Conservation (phyloP, 768 basidiomycete genomes). For the Mycena rebaudengoi region DNA sequence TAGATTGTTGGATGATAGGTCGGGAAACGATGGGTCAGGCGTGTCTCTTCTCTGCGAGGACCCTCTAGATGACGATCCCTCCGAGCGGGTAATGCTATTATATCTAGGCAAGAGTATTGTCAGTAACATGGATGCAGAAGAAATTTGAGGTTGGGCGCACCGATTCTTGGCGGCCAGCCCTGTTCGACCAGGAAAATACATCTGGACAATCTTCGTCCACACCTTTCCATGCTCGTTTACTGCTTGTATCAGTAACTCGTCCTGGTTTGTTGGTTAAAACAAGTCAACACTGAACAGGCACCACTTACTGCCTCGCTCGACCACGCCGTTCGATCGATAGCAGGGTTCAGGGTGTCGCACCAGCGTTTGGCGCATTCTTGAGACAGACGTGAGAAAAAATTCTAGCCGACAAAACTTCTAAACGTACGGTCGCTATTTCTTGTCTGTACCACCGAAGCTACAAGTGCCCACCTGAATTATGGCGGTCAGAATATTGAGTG, state of each 20-base stretch:
- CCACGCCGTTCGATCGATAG: conserved; percentile 69
- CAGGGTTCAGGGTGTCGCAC: conserved; percentile 68
- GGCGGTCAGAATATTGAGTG: conserved; percentile 9
- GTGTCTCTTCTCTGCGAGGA: neutral
- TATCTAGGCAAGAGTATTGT: conserved; percentile 46
- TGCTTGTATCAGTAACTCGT: conserved; percentile 61
- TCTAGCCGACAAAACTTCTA: neutral
- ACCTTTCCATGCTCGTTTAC: conserved; percentile 65
- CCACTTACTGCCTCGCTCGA: conserved; percentile 57
- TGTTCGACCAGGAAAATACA: conserved; percentile 67
- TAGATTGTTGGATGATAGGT: neutral
- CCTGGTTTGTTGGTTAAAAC: conserved; percentile 41
- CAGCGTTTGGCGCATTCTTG: conserved; percentile 67
- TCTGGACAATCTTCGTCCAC: conserved; percentile 70
- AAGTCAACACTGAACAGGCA: neutral
- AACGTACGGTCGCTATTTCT: conserved; percentile 67
- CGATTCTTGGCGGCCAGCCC: conserved; percentile 69
- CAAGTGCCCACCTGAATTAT: conserved; percentile 60
- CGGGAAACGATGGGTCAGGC: conserved; percentile 14
- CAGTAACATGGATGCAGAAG: neutral
- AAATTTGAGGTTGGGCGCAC: conserved; percentile 35
- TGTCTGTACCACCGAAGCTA: conserved; percentile 64
- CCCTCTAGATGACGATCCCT: conserved; percentile 19
- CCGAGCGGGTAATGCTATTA: conserved; percentile 57
- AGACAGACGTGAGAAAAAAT: conserved; percentile 23